phyloP scores from a whole-genome alignment of 495 filamentous ascomycete genomes.

The Rostrohypoxylon terebratum region DNA sequence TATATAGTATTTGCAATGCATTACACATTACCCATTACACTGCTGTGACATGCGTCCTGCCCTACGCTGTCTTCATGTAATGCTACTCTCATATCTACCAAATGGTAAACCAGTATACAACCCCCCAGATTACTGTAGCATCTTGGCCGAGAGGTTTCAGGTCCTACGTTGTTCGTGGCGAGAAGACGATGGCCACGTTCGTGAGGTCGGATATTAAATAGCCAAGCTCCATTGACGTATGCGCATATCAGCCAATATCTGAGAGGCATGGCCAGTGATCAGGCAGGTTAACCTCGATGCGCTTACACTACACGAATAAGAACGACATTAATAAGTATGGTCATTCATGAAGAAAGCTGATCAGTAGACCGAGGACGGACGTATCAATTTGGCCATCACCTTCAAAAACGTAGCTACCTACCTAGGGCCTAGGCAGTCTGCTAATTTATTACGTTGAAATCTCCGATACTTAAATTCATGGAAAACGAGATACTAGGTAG shows the following conservation, averaged over 20 bases:
- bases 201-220: background rate
- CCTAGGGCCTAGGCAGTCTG: background rate
- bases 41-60: constrained; percentile 30
- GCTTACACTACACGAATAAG: background rate
- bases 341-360: background rate
- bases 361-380: background rate
- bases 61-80: constrained; percentile 9
- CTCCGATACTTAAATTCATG: background rate
- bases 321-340: background rate
- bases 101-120: constrained; percentile 13
- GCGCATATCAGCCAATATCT: background rate
- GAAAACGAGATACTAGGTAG: background rate
- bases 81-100: constrained; percentile 7
- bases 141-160: constrained; percentile 13
- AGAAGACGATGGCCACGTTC: background rate
- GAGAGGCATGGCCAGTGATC: background rate
- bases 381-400: background rate
- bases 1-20: too few species aligned
- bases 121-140: constrained; percentile 7
- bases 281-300: background rate
- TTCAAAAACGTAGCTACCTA: too few species aligned
- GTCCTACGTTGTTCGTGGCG: constrained; percentile 1
- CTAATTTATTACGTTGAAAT: background rate
- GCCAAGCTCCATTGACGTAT: background rate
- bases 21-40: background rate